These are phyloP conservation scores for Xylaria sp. DNA, from an alignment of 2,329 filamentous ascomycete species.

Conservation along the genomic window DNA sequence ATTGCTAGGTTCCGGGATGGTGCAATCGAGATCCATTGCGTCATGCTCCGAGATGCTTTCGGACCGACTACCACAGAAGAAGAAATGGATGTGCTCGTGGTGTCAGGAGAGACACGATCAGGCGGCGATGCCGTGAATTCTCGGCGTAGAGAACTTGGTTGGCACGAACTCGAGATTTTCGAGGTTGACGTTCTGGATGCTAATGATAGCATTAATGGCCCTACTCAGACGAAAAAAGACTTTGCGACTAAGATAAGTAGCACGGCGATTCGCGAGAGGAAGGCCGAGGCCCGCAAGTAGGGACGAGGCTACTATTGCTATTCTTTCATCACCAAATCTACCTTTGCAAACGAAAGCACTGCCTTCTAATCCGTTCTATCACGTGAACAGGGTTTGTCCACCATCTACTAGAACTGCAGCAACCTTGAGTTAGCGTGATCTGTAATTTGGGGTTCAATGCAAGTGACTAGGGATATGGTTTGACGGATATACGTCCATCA, in stretches of 20 bases:
- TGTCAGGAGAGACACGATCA: conserved; percentile 86
- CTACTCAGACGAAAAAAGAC: conserved; percentile 62
- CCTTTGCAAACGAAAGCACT: not conserved
- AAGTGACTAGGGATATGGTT: not conserved
- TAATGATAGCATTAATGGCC: conserved; percentile 60
- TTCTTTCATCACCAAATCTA: conserved; percentile 7
- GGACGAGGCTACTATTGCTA: not conserved
- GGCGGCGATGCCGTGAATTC: conserved; percentile 89
- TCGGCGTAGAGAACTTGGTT: conserved; percentile 79
- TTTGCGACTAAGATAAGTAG: conserved; percentile 92
- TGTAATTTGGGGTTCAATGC: not conserved
- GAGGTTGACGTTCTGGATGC: conserved; percentile 90
- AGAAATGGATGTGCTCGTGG: conserved; percentile 80
- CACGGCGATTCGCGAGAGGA: conserved; percentile 76
- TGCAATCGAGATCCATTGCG: conserved; percentile 75
- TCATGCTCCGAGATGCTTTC: conserved; percentile 86
- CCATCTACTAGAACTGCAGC: conserved; percentile 67
- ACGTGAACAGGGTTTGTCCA: conserved; percentile 53
- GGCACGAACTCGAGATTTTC: conserved; percentile 79
- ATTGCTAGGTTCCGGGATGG: conserved; percentile 68
- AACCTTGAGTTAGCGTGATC: conserved; percentile 15
- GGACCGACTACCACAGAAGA: conserved; percentile 90
- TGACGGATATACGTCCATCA: not conserved
- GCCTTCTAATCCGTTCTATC: conserved; percentile 15
- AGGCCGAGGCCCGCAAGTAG: conserved; percentile 42